Conservation (phyloP, 2,329 filamentous ascomycete species). For the Hymenoscyphus repandus region DNA sequence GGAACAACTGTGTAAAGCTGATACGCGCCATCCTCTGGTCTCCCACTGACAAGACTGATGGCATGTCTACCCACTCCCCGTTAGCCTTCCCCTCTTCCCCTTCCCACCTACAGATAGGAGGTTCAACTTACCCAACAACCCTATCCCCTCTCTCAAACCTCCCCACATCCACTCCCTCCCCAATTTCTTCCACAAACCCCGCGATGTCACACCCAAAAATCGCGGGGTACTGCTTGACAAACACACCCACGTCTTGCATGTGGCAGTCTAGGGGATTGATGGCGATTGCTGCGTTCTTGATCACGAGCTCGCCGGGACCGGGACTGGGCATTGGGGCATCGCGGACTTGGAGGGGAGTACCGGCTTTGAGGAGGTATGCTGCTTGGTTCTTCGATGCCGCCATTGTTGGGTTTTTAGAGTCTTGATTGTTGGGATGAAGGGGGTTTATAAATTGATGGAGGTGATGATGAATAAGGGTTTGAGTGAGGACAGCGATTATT, state of each 20-base stretch:
- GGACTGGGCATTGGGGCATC: constrained; percentile 35
- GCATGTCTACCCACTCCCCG: constrained; percentile 15
- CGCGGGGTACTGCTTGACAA: constrained; percentile 23
- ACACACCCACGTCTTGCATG: constrained; percentile 9
- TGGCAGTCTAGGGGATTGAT: constrained; percentile 38
- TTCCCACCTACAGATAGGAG: constrained; percentile 21
- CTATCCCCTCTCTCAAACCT: constrained; percentile 47
- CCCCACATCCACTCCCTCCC: constrained; percentile 36
- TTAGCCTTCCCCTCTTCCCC: background rate
- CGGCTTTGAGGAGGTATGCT: constrained; percentile 22
- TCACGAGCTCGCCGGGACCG: constrained; percentile 33
- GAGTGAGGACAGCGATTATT: too few relatives aligned
- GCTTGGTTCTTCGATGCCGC: constrained; percentile 13
- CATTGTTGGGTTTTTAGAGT: background rate
- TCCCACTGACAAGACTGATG: constrained; percentile 26
- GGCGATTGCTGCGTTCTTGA: constrained; percentile 36
- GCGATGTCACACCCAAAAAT: constrained; percentile 50
- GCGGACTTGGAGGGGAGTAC: constrained; percentile 32
- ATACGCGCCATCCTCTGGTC: constrained; percentile 27
- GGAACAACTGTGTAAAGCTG: constrained; percentile 26
- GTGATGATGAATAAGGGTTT: too few relatives aligned
- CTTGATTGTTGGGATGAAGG: too few relatives aligned
- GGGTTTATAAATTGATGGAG: too few relatives aligned
- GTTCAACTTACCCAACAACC: constrained; percentile 35
- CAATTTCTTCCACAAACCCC: constrained; percentile 47